Conservation (phyloP, 2,329 filamentous ascomycete genomes). For the Verticillium longisporum region DNA sequence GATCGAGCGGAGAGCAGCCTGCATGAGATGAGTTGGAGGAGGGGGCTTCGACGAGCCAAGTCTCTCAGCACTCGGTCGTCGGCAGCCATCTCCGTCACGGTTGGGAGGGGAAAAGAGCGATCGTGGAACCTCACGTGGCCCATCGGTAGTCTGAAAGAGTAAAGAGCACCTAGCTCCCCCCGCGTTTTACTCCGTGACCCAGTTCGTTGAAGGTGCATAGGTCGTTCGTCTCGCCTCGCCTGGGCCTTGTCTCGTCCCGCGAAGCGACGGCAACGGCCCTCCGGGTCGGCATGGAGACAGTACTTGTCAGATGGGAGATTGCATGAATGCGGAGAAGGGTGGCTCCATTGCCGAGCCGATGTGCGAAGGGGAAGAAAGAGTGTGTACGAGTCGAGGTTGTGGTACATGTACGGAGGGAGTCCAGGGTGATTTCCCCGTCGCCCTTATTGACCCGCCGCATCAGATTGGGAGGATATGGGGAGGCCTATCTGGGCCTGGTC, state of each 20-base stretch:
- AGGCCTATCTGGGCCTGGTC: not conserved
- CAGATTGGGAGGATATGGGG: not conserved
- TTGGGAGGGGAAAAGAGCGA: not conserved
- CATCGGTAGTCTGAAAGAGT: not conserved
- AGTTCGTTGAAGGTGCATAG: not conserved
- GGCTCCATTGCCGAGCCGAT: not conserved
- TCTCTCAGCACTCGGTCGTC: not conserved
- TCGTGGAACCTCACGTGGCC: not conserved
- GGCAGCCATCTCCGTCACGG: not conserved
- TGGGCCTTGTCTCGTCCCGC: not conserved
- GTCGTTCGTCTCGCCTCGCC: not conserved
- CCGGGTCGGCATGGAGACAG: not conserved
- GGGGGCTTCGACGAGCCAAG: not conserved
- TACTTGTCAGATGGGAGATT: not conserved
- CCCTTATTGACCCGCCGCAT: not conserved
- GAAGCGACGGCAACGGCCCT: not conserved
- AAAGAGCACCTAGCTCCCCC: not conserved
- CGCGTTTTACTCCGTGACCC: not conserved
- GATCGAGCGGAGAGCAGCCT: not conserved
- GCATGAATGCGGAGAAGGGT: not conserved
- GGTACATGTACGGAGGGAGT: not conserved
- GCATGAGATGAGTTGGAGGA: not conserved
- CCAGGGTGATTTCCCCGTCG: not conserved
- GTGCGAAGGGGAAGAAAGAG: not conserved
- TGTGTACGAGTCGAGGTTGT: not conserved